These are phyloP conservation scores for Choiromyces venosus DNA, from an alignment of 495 filamentous ascomycete species.

Conservation along the genomic window DNA sequence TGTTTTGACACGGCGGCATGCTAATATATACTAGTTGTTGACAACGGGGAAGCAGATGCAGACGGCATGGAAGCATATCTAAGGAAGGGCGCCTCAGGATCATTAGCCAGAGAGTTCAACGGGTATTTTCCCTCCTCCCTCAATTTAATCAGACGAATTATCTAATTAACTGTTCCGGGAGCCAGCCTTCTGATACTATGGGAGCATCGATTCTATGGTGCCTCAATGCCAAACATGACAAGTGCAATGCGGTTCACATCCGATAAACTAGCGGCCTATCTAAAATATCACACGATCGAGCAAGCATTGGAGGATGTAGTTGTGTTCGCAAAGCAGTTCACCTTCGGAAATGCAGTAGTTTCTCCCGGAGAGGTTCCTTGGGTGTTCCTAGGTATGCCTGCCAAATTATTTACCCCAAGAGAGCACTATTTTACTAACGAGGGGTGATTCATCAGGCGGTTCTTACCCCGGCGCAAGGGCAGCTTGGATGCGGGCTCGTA, in stretches of 20 bases:
- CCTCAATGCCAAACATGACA: slow-evolving; percentile 28
- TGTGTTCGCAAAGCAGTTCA: slow-evolving; percentile 27
- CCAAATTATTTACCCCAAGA: background rate
- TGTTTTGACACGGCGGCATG: background rate
- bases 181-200: slow-evolving; percentile 30
- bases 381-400: slow-evolving; percentile 30
- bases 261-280: slow-evolving; percentile 13
- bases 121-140: slow-evolving; percentile 13
- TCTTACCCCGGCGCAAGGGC: slow-evolving; percentile 37
- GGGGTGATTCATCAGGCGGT: slow-evolving; percentile 10
- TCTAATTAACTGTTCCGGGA: background rate
- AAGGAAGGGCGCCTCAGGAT: slow-evolving; percentile 20
- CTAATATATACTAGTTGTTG: slow-evolving; percentile 23
- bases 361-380: slow-evolving; percentile 22
- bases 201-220: slow-evolving; percentile 38
- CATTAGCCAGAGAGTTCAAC: slow-evolving; percentile 17
- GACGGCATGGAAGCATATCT: slow-evolving; percentile 22
- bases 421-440: background rate
- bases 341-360: slow-evolving; percentile 4
- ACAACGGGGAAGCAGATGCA: slow-evolving; percentile 27
- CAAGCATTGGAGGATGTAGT: slow-evolving; percentile 34
- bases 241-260: slow-evolving; percentile 21
- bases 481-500: slow-evolving; percentile 31
- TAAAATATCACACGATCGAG: slow-evolving; percentile 27
- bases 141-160: too few relatives aligned